A percentile compares a stretch with the other conserved stretches of the same genome.
Conservation (phyloP, 305 asterid genomes). For the Plantago coronopus region DNA sequence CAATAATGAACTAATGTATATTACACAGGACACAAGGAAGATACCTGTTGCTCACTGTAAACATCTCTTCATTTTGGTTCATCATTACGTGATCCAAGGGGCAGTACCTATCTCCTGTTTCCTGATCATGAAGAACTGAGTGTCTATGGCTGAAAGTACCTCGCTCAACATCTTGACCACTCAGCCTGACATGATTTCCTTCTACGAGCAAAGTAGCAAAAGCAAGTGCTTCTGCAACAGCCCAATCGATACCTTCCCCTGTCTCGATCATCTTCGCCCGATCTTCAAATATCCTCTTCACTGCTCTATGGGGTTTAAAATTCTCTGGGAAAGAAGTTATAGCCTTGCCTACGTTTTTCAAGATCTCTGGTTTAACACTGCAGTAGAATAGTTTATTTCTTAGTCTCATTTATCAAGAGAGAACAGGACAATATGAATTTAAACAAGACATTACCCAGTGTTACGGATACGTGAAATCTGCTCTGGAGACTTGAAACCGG, state of each 20-base stretch:
- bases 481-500: constrained; percentile 93
- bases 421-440: background rate
- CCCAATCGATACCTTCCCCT: constrained; percentile 97
- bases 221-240: constrained; percentile 90
- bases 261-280: constrained; percentile 87
- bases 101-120: constrained; percentile 71
- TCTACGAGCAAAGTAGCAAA: constrained; percentile 87
- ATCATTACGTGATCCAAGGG: constrained; percentile 81
- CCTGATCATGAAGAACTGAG: constrained; percentile 83
- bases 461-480: constrained; percentile 88
- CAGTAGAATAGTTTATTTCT: constrained; percentile 22
- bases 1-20: background rate
- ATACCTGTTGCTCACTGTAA: constrained; percentile 93
- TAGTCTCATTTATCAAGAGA: constrained; percentile 7
- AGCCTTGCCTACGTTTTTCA: constrained; percentile 84
- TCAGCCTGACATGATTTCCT: constrained; percentile 94
- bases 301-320: constrained; percentile 77
- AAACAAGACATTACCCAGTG: constrained; percentile 58
- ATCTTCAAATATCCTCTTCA: constrained; percentile 71
- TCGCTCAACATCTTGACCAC: constrained; percentile 97
- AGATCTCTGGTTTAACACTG: constrained; percentile 89
- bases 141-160: constrained; percentile 97
- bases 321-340: constrained; percentile 73
- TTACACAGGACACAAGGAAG: constrained; percentile 5
- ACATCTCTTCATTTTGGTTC: constrained; percentile 89